These are phyloP conservation scores for Suillus alpinus DNA, from an alignment of 768 basidiomycete genomes.

Conservation along the genomic window DNA sequence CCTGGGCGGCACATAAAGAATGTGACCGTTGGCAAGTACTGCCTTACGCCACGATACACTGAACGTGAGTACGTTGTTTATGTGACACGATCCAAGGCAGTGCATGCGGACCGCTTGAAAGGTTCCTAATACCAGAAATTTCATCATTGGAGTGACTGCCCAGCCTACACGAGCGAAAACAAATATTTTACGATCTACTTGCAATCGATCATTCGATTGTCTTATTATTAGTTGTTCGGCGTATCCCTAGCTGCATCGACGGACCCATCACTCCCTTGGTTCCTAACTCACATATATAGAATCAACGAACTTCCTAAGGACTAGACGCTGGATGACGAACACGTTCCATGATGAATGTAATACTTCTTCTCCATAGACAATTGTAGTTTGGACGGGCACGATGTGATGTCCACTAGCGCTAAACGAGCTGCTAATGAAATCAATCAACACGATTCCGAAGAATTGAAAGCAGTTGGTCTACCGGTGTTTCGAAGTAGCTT, in stretches of 20 bases:
- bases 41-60: background rate
- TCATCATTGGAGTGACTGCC: background rate
- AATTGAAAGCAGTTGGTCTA: background rate
- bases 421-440: background rate
- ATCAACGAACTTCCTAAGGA: background rate
- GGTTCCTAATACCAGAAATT: background rate
- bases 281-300: background rate
- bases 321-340: background rate
- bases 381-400: background rate
- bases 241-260: background rate
- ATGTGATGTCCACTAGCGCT: background rate
- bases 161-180: background rate
- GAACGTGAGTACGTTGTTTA: background rate
- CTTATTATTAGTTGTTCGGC: background rate
- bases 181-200: background rate
- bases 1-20: background rate
- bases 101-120: no score
- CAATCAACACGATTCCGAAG: background rate
- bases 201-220: background rate
- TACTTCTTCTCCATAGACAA: background rate
- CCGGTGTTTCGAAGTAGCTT: background rate
- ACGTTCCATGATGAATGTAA: background rate
- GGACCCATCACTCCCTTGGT: background rate
- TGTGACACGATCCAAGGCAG: background rate
- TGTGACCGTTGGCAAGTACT: conserved; percentile 3